These are phyloP conservation scores for Pseudozyma flocculosa DNA, from an alignment of 1,284 basidiomycete species.

Conservation along the genomic window DNA sequence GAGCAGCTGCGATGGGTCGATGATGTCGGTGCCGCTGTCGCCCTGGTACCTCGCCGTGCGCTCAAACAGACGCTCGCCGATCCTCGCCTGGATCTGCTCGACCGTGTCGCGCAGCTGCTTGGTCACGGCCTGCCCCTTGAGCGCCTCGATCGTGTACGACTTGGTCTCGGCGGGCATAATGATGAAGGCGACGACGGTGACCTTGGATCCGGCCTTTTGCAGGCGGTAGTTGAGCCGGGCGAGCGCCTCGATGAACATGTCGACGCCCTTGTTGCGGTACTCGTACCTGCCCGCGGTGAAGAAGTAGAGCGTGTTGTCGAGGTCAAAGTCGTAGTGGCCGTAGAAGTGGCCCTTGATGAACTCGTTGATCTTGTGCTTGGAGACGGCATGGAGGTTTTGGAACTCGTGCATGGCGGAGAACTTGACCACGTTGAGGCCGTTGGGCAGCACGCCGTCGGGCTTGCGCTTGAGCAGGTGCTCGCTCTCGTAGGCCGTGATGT, in stretches of 20 bases:
- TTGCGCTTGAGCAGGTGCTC: slow-evolving; percentile 96
- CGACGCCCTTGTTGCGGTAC: slow-evolving; percentile 97
- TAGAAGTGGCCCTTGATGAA: slow-evolving; percentile 98
- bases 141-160: slow-evolving; percentile 94
- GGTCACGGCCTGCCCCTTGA: slow-evolving; percentile 96
- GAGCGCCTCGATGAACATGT: slow-evolving; percentile 97
- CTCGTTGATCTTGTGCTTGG: slow-evolving; percentile 96
- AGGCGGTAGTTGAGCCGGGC: slow-evolving; percentile 77
- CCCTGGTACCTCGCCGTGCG: slow-evolving; percentile 88
- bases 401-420: slow-evolving; percentile 94
- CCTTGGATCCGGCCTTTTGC: slow-evolving; percentile 74
- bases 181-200: slow-evolving; percentile 93
- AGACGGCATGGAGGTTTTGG: slow-evolving; percentile 88
- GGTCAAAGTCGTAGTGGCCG: slow-evolving; percentile 91
- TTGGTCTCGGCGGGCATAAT: slow-evolving; percentile 97
- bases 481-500: slow-evolving; percentile 87
- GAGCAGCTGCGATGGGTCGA: slow-evolving; percentile 65
- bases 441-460: slow-evolving; percentile 93
- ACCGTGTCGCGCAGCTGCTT: slow-evolving; percentile 94
- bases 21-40: slow-evolving; percentile 39
- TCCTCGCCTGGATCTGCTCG: slow-evolving; percentile 82
- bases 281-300: slow-evolving; percentile 99
- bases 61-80: slow-evolving; percentile 88
- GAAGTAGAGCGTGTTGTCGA: slow-evolving; percentile 95
- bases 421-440: slow-evolving; percentile 96